A percentile compares a stretch with the other conserved stretches of the same genome.
Evolutionary conservation across 2,329 filamentous ascomycete genomes (phyloP).

Genomic region (Neocatenulostroma microsporum): DNA sequence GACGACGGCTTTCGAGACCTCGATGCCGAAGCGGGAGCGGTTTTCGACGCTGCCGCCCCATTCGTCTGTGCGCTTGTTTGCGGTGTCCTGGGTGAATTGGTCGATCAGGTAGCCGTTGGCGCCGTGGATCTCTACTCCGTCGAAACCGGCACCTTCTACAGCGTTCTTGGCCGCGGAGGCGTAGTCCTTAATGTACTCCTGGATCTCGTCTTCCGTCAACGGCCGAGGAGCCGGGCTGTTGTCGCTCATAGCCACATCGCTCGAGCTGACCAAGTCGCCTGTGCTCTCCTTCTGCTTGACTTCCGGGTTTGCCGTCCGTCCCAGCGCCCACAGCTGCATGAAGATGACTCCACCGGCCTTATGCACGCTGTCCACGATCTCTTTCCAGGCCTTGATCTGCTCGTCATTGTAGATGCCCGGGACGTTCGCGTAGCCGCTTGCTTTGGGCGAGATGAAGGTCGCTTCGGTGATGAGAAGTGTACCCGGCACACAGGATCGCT

Average conservation of each 20-base stretch:
- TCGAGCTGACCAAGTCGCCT: slow-evolving; percentile 27
- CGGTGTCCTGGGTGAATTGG: slow-evolving; percentile 52
- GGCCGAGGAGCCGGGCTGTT: slow-evolving; percentile 28
- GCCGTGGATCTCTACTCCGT: slow-evolving; percentile 51
- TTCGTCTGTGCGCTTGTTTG: slow-evolving; percentile 47
- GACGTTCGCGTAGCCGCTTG: slow-evolving; percentile 20
- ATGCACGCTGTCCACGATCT: slow-evolving; percentile 45
- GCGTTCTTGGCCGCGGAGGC: slow-evolving; percentile 39
- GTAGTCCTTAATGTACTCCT: slow-evolving; percentile 31
- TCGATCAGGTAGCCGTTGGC: slow-evolving; percentile 51
- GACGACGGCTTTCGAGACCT: slow-evolving; percentile 46
- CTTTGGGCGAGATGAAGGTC: slow-evolving; percentile 28
- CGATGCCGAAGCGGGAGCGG: slow-evolving; percentile 45
- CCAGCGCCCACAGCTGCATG: slow-evolving; percentile 42
- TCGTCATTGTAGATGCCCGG: slow-evolving; percentile 26
- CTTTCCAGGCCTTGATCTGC: slow-evolving; percentile 45
- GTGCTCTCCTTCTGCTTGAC: slow-evolving; percentile 19
- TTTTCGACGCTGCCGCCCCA: slow-evolving; percentile 45
- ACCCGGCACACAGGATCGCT: slow-evolving; percentile 25
- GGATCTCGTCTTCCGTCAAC: slow-evolving; percentile 31
- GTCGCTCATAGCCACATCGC: slow-evolving; percentile 28
- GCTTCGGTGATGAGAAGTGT: slow-evolving; percentile 30
- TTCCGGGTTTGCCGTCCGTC: slow-evolving; percentile 37
- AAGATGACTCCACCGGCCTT: slow-evolving; percentile 44
- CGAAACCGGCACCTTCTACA: slow-evolving; percentile 46